phyloP scores from a whole-genome alignment of 2,329 filamentous ascomycete species.

The Hymenoscyphus infarciens region DNA sequence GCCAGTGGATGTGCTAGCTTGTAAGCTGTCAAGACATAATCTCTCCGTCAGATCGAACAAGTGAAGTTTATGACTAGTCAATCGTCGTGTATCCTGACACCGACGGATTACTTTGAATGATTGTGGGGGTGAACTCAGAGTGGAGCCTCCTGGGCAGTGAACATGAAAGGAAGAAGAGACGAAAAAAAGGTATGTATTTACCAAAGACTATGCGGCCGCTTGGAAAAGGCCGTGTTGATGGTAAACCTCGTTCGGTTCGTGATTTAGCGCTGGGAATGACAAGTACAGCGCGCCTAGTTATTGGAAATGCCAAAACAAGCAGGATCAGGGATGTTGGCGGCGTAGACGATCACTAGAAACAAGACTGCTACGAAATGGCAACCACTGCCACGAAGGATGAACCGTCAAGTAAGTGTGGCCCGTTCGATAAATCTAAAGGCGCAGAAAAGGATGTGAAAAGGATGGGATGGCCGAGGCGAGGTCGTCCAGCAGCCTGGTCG shows the following conservation, averaged over 20 bases:
- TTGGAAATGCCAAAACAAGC: conserved; percentile 9
- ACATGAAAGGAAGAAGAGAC: conserved; percentile 14
- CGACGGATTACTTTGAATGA: conserved; percentile 14
- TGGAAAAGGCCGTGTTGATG: conserved; percentile 24
- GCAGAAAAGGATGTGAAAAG: conserved; percentile 4
- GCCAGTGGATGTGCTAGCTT: conserved; percentile 12
- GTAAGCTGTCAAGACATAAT: conserved; percentile 18
- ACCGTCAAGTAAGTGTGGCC: conserved; percentile 18
- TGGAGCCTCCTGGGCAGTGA: conserved; percentile 13
- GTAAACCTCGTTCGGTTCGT: background rate
- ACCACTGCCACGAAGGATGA: conserved; percentile 28
- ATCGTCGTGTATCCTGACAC: conserved; percentile 20
- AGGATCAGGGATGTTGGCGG: conserved; percentile 12
- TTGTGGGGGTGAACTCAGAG: conserved; percentile 10
- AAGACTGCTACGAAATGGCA: conserved; percentile 10
- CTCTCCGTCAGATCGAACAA: conserved; percentile 17
- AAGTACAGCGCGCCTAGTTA: conserved; percentile 20
- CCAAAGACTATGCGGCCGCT: conserved; percentile 27
- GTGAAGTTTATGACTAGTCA: conserved; percentile 15
- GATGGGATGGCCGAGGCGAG: background rate
- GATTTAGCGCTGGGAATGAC: conserved; percentile 22
- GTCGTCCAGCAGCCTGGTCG: conserved; percentile 12
- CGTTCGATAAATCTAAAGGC: conserved; percentile 18
- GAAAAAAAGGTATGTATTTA: conserved; percentile 25
- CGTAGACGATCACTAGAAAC: conserved; percentile 12